These are phyloP conservation scores for Pelargonium citronellum DNA, from an alignment of 441 rosid genomes.

Conservation along the genomic window DNA sequence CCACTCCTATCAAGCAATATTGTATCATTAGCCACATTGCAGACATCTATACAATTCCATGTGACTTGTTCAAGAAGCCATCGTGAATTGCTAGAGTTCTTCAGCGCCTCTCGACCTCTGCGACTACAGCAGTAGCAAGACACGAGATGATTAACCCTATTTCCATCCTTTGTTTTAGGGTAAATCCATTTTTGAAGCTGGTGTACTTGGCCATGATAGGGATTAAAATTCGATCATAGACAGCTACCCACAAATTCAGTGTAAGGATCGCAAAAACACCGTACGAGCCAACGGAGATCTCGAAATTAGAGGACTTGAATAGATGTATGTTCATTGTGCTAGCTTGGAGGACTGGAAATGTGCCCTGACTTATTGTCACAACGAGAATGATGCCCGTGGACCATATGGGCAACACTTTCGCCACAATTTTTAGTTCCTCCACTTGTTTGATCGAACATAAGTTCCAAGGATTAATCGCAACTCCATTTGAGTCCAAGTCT, in stretches of 20 bases:
- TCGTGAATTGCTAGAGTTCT: slow-evolving; percentile 49
- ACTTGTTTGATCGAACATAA: slow-evolving; percentile 76
- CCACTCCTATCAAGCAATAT: slow-evolving; percentile 55
- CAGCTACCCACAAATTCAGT: slow-evolving; percentile 48
- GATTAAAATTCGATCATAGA: slow-evolving; percentile 64
- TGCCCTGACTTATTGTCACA: slow-evolving; percentile 51
- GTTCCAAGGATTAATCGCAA: slow-evolving; percentile 55
- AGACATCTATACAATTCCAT: slow-evolving; percentile 47
- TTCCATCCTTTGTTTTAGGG: slow-evolving; percentile 71
- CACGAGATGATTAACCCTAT: slow-evolving; percentile 55
- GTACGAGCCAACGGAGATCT: slow-evolving; percentile 74
- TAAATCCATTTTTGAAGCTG: slow-evolving; percentile 47
- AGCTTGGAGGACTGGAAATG: slow-evolving; percentile 69
- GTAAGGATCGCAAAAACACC: slow-evolving; percentile 48
- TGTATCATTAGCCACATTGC: slow-evolving; percentile 86
- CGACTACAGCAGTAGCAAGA: slow-evolving; percentile 56
- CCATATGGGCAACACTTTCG: slow-evolving; percentile 76
- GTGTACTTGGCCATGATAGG: slow-evolving; percentile 56
- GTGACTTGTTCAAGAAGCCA: slow-evolving; percentile 46
- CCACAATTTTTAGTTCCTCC: slow-evolving; percentile 70
- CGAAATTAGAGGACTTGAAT: slow-evolving; percentile 33
- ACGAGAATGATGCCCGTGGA: slow-evolving; percentile 69
- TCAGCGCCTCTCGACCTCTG: slow-evolving; percentile 51
- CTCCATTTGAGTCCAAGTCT: slow-evolving; percentile 35
- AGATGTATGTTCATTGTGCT: slow-evolving; percentile 62